These are phyloP conservation scores for Nevesoporus exiguus DNA, from an alignment of 768 basidiomycete species.

Conservation along the genomic window DNA sequence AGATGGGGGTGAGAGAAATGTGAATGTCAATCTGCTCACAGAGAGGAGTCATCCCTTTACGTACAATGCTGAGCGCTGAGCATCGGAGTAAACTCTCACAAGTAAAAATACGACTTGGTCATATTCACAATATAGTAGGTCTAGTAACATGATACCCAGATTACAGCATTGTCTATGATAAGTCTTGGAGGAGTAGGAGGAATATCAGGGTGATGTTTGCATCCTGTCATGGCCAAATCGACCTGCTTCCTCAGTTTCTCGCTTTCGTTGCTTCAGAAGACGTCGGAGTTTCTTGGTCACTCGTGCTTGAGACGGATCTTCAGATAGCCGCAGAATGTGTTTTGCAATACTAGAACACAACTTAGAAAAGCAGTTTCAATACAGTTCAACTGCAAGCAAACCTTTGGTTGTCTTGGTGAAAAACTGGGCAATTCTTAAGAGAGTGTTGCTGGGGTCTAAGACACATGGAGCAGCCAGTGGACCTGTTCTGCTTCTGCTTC, in stretches of 20 bases:
- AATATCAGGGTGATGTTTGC: conserved; percentile 2
- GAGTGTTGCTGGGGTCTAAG: conserved; percentile 39
- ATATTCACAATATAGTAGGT: not conserved
- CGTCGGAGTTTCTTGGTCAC: conserved; percentile 39
- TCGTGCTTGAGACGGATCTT: conserved; percentile 33
- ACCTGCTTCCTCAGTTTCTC: conserved; percentile 6
- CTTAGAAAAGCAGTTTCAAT: conserved; percentile 3
- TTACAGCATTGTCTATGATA: conserved; percentile 16
- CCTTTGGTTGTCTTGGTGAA: conserved; percentile 53
- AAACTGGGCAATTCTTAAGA: conserved; percentile 54
- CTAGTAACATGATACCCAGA: conserved; percentile 7
- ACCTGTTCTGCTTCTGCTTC: conserved; percentile 34
- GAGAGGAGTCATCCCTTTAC: conserved; percentile 29
- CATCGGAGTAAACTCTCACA: conserved; percentile 12
- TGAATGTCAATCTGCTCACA: conserved; percentile 4
- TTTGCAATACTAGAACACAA: conserved; percentile 36
- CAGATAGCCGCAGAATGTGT: conserved; percentile 44
- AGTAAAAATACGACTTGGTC: not conserved
- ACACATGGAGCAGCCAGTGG: conserved; percentile 47
- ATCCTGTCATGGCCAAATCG: not conserved
- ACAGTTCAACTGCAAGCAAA: conserved; percentile 23
- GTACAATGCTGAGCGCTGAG: conserved; percentile 7
- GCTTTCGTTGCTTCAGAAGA: conserved; percentile 37
- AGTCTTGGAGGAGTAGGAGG: not conserved
- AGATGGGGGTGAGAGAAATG: conserved; percentile 23